Evolutionary conservation across 2,329 filamentous ascomycete species (phyloP).

Genomic region (Colletotrichum brevisporum): DNA sequence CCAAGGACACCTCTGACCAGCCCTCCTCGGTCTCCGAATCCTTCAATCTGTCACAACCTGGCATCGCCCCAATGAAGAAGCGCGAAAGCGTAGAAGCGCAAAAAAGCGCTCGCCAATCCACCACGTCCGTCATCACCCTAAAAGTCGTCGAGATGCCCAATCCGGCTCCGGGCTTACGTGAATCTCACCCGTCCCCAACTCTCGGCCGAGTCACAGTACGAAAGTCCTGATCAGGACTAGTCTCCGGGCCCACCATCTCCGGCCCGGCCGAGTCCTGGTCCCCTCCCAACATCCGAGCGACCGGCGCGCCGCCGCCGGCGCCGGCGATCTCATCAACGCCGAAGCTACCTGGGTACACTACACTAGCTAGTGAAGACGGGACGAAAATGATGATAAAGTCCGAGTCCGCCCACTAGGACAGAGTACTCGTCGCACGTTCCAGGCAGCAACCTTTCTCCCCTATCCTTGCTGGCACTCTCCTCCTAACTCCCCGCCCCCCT

Average conservation of each 20-base stretch:
- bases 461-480: neutral
- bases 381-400: no score
- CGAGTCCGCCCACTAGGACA: no score
- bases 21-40: no score
- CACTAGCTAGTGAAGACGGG: no score
- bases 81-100: no score
- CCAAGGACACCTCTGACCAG: no score
- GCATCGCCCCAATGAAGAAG: no score
- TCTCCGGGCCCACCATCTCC: neutral
- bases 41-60: no score
- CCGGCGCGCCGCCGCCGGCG: no score
- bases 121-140: neutral
- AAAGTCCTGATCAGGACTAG: slow-evolving; percentile 9
- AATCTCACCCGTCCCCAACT: slow-evolving; percentile 13
- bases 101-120: neutral
- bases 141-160: neutral
- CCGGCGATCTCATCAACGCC: no score
- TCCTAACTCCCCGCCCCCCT: neutral
- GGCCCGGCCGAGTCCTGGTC: neutral
- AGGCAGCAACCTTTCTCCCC: neutral
- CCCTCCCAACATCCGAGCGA: neutral
- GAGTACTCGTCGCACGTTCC: no score
- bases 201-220: slow-evolving; percentile 32
- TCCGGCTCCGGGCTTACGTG: neutral
- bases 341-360: no score